Base-by-base conservation (phyloP, 768 basidiomycete species). In the Auriscalpium microsporum region DNA sequence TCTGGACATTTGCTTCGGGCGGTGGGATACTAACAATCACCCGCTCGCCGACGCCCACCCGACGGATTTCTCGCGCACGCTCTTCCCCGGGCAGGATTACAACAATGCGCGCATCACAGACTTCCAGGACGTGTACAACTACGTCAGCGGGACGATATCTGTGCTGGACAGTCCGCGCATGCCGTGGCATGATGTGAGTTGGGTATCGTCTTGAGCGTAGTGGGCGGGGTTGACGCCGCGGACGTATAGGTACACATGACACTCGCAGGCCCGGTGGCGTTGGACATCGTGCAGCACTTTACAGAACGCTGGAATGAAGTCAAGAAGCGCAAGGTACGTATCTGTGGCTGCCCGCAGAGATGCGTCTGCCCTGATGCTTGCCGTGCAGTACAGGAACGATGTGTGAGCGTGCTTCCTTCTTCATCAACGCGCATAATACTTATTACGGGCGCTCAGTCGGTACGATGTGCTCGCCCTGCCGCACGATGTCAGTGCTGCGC, bases 41-140 rank as follows among this genome's bases (percentile, higher is more conserved):
- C 94, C 94, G 1, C 78, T 97, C 40, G 87, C 94, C 4, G 95
- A 99, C 64, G 90, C 83, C 3, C 94, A 97, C 65, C 93, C 92
- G 0, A 91, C 91, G 2, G 77, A 94, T 62, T 93, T 94, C 65
- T 63, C 69, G 17, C 77, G 76, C 52, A 91, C 90, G 1, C 75
- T 98, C 28, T 98, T 95, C 75, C 90, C 95, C 0, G 95, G 95
- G 4, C 78, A 96, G 69, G 94, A 94, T 65, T 95, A 87, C 71
- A 94, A 96, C 68, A 91, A 98, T 56, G 91, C 92, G 1, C 81
- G 94, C 9, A 73, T 87, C 35, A 75, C 82, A 68, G 93, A 95
- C 65, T 94, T 94, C 73, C 78, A 92, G 65, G 74, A 57, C 13
- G 95, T 97, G 1, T 75, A 80, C 55, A 77, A 90, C 58, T 92